Evolutionary conservation across 2,329 filamentous ascomycete genomes (phyloP).

Genomic region (Sarocladium kiliense): DNA sequence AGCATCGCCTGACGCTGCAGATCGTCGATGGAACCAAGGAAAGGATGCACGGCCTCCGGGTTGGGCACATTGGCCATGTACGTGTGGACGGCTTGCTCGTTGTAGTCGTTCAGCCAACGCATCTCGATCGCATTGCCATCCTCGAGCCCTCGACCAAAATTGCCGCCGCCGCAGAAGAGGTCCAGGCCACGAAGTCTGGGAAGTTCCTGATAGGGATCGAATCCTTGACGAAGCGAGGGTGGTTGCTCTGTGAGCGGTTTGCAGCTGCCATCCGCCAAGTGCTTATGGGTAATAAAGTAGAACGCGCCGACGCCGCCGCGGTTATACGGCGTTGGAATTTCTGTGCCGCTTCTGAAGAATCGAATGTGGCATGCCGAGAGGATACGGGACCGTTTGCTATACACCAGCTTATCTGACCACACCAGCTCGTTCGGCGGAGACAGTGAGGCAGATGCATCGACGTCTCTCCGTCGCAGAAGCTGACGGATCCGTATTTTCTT

Average conservation of each 20-base stretch:
- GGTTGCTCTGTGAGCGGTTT: constrained; percentile 31
- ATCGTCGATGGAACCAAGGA: constrained; percentile 68
- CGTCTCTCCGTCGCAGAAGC: constrained; percentile 43
- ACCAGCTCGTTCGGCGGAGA: constrained; percentile 53
- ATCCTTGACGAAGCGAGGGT: constrained; percentile 45
- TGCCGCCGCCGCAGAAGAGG: constrained; percentile 74
- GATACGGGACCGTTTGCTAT: constrained; percentile 35
- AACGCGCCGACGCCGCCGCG: constrained; percentile 59
- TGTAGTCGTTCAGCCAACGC: constrained; percentile 64
- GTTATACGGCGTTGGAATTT: constrained; percentile 59
- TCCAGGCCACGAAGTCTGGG: constrained; percentile 56
- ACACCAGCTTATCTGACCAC: constrained; percentile 42
- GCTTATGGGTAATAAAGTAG: constrained; percentile 54
- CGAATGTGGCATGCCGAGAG: constrained; percentile 55
- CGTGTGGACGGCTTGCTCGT: constrained; percentile 59
- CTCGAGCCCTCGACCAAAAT: constrained; percentile 70
- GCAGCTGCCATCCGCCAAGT: background rate
- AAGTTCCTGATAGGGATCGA: constrained; percentile 35
- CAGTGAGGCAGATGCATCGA: constrained; percentile 24
- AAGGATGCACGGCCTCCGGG: constrained; percentile 43
- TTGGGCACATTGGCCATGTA: constrained; percentile 61
- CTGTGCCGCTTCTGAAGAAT: constrained; percentile 38
- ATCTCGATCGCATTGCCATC: constrained; percentile 63
- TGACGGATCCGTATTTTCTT: constrained; percentile 26
- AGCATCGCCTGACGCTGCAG: constrained; percentile 51